Evolutionary conservation across 257 asterid species (phyloP).

Genomic region (Knoxia roxburghii): DNA sequence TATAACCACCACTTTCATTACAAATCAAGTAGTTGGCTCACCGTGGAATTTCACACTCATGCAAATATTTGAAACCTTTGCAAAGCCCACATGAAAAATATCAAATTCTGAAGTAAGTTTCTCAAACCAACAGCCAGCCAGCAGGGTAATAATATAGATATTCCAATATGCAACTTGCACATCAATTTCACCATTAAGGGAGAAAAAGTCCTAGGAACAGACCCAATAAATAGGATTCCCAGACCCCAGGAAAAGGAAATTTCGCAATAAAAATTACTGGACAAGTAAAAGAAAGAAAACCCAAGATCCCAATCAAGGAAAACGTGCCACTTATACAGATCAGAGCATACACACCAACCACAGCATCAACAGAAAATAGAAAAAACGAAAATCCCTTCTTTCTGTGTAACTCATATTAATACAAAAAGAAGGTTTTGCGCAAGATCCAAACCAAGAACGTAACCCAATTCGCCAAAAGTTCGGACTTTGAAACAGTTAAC

Average conservation of each 20-base stretch:
- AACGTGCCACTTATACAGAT: not conserved
- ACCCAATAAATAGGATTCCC: not conserved
- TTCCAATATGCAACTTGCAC: not conserved
- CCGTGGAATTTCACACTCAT: not conserved
- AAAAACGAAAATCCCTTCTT: not conserved
- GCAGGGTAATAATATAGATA: too few relatives aligned
- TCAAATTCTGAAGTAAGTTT: not conserved
- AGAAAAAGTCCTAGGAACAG: not conserved
- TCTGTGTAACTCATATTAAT: not conserved
- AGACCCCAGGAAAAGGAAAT: too few relatives aligned
- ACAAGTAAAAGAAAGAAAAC: not conserved
- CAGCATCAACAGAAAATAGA: not conserved
- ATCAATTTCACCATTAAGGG: not conserved
- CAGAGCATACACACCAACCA: not conserved
- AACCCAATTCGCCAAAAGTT: not conserved
- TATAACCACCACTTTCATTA: too few relatives aligned
- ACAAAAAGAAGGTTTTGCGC: not conserved
- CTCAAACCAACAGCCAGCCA: too few relatives aligned
- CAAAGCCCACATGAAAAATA: not conserved
- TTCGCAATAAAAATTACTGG: not conserved
- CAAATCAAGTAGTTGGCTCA: not conserved
- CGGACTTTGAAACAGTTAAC: not conserved
- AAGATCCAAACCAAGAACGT: not conserved
- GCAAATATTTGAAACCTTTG: not conserved
- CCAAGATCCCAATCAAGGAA: not conserved